These are phyloP conservation scores for Trichoderma aggressivum DNA, from an alignment of 2,329 filamentous ascomycete species.

Conservation along the genomic window DNA sequence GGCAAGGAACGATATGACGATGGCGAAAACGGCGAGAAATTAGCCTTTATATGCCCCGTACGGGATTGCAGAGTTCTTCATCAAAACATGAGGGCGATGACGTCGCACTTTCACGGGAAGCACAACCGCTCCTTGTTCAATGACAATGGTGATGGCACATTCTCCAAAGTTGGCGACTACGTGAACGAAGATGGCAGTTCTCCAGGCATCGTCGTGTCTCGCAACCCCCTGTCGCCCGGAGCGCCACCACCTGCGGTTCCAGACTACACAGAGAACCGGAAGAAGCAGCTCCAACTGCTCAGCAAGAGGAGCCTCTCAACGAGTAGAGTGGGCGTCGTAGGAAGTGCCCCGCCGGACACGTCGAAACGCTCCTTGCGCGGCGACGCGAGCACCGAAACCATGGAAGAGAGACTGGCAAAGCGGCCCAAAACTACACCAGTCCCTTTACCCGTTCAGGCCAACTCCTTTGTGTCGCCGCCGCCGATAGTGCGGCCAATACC, in stretches of 20 bases:
- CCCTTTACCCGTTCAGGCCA: not conserved
- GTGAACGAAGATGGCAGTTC: constrained; percentile 23
- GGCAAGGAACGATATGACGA: constrained; percentile 2
- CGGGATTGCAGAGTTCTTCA: constrained; percentile 35
- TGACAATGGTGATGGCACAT: constrained; percentile 41
- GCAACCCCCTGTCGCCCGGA: constrained; percentile 23
- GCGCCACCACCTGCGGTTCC: constrained; percentile 20
- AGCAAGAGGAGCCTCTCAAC: not conserved
- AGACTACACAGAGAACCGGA: not conserved
- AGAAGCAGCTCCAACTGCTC: not conserved
- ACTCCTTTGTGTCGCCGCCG: not conserved
- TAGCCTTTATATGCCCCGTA: constrained; percentile 37
- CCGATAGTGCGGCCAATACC: not conserved
- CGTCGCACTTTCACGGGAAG: constrained; percentile 15
- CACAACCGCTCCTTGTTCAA: constrained; percentile 28
- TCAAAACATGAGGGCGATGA: constrained; percentile 23
- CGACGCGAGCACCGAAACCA: not conserved
- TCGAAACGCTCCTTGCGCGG: constrained; percentile 3
- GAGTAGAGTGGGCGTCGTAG: not conserved
- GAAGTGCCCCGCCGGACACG: not conserved
- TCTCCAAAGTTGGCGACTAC: constrained; percentile 31
- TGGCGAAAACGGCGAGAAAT: constrained; percentile 16
- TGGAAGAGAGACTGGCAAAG: not conserved
- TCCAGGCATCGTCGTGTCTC: constrained; percentile 31
- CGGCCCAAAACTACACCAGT: constrained; percentile 5